A percentile compares a stretch with the other conserved stretches of the same genome.
phyloP scores from a whole-genome alignment of 768 basidiomycete genomes.

The Tulasnella sp. region DNA sequence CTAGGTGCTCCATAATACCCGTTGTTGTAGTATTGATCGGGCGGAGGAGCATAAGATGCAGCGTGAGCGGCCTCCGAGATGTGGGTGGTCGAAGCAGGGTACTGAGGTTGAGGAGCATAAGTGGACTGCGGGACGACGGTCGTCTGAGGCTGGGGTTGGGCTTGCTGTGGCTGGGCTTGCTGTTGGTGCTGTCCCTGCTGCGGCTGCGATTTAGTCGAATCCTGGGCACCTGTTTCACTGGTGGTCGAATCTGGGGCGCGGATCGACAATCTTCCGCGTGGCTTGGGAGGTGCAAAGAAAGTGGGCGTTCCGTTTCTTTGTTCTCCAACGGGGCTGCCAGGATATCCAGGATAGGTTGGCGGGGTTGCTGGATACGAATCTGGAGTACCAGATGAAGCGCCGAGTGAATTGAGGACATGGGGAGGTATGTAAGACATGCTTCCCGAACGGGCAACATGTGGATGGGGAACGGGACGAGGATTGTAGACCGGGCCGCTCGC shows the following conservation, averaged over 20 bases:
- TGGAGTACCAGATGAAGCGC: too few species aligned
- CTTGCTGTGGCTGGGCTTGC: not conserved
- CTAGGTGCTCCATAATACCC: too few species aligned
- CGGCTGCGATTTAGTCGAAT: not conserved
- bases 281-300: slow-evolving; percentile 75
- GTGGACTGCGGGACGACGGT: not conserved
- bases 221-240: not conserved
- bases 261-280: slow-evolving; percentile 73
- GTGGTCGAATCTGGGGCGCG: slow-evolving; percentile 54
- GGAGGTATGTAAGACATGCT: slow-evolving; percentile 54
- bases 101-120: not conserved
- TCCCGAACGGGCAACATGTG: slow-evolving; percentile 54
- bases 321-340: slow-evolving; percentile 66
- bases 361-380: slow-evolving; percentile 45
- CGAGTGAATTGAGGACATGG: slow-evolving; percentile 41
- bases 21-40: too few species aligned
- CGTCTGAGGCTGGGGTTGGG: not conserved
- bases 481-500: slow-evolving; percentile 53
- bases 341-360: slow-evolving; percentile 42
- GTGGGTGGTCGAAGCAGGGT: not conserved
- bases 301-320: slow-evolving; percentile 62
- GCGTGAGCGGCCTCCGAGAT: not conserved
- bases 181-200: not conserved
- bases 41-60: too few species aligned
- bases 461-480: slow-evolving; percentile 61